Conservation (phyloP, 163 green algal species). For the Smithsoniella earleae region DNA sequence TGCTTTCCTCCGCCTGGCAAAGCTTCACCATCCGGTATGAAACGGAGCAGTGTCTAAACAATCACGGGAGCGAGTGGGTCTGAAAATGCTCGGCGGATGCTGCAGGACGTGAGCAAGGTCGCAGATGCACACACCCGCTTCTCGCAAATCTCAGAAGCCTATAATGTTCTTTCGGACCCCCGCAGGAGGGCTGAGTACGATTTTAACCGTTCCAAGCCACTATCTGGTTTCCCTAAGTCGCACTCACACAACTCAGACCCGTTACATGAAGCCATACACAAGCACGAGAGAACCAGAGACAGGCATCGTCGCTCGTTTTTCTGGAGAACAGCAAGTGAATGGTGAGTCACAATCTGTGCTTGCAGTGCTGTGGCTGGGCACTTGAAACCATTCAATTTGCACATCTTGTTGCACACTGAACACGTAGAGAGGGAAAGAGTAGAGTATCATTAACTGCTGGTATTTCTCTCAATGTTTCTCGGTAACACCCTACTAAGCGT, state of each 20-base stretch:
- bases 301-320: no score
- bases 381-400: no score
- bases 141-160: neutral
- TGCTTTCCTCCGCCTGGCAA: slow-evolving; percentile 7
- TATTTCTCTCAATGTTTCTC: no score
- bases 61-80: neutral
- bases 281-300: neutral
- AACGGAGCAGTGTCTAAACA: neutral
- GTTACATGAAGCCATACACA: neutral
- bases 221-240: neutral
- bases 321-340: neutral
- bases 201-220: neutral
- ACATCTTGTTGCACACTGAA: no score
- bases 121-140: neutral
- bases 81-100: no score
- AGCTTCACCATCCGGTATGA: slow-evolving; percentile 12
- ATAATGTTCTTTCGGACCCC: slow-evolving; percentile 26
- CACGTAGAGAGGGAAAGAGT: no score
- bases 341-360: neutral
- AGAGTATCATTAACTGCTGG: no score
- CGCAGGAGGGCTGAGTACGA: neutral
- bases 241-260: neutral
- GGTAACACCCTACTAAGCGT: no score
- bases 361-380: neutral
- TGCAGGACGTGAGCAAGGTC: slow-evolving; percentile 4